Percentiles rank a stretch among this genome's conserved stretches.
phyloP scores from a whole-genome alignment of 371 early-diverging fungal species.

The Zancudomyces culisetae region DNA sequence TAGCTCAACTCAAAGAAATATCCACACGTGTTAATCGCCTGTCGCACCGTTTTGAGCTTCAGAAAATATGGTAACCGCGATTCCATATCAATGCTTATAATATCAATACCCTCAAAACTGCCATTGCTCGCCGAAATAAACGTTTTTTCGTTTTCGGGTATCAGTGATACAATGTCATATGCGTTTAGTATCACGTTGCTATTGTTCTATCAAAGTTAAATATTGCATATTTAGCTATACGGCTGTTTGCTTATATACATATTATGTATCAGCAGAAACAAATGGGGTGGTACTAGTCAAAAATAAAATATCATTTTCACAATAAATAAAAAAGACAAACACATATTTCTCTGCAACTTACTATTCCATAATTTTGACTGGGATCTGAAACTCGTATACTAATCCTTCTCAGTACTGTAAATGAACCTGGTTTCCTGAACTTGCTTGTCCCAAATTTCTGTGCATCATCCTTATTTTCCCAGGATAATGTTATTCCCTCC shows the following conservation, averaged over 20 bases:
- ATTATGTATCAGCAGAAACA: too few species aligned
- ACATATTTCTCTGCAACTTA: too few species aligned
- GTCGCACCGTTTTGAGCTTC: constrained; percentile 40
- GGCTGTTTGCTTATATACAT: too few species aligned
- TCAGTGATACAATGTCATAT: constrained; percentile 70
- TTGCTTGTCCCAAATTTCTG: background rate
- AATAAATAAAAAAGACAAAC: too few species aligned
- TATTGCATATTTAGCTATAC: too few species aligned
- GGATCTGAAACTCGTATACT: constrained; percentile 25
- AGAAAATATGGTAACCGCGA: constrained; percentile 49
- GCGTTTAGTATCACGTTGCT: constrained; percentile 27
- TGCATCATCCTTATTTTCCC: background rate
- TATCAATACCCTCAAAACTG: constrained; percentile 50
- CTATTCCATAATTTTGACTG: constrained; percentile 24
- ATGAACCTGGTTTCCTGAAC: background rate
- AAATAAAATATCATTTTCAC: too few species aligned
- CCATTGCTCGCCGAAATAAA: constrained; percentile 53
- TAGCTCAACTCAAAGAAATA: constrained; percentile 78
- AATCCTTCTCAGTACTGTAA: constrained; percentile 14
- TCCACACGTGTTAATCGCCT: constrained; percentile 58
- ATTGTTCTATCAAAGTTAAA: too few species aligned
- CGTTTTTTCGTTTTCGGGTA: constrained; percentile 54
- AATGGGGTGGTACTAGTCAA: too few species aligned
- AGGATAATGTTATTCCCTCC: background rate
- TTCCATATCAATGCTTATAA: constrained; percentile 70